Evolutionary conservation across 176 grass and related monocot species (phyloP), one percentile per base, ranked within the genome.

Genomic region (Hordeum marinum): DNA sequence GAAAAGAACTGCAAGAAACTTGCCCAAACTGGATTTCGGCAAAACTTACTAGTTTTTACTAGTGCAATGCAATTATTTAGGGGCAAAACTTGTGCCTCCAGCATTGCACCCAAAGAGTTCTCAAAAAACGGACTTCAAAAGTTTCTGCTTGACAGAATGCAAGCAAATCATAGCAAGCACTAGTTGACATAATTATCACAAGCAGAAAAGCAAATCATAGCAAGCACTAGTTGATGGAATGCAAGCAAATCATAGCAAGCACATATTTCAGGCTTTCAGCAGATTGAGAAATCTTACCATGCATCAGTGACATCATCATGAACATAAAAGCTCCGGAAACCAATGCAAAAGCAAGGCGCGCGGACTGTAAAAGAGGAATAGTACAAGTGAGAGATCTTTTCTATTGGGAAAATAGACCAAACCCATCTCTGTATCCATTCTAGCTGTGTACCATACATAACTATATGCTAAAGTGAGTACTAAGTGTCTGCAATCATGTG

Each of bases 281-380:
- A 73, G 46, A 63, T 21, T 48, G 32, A 88, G 37, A 78, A 71
- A 88, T 64, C 58, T 80, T 54, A 98, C 95, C 95, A 89, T 95
- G 85, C 81, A 72, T 81, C 73, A 98, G 80, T 37, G 95, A 95
- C 67, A 95, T 87, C 48, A 93, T 79, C 78, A 94, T 85, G 66
- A 95, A 93, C 25, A 95, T 64, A 90, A 98, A 24, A 78, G 87
- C 84, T 71, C 84, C 82, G 59, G 91, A 69, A 88, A 92, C 78
- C 79, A 98, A 43, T 63, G 76, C 77, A 48, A 93, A 95, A 82
- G 95, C 93, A 76, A 98, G 77, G 20, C 85, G 85, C 40, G 93
- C 93, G 24, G 95, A 95, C 95, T 98, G 87, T 12, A 89, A 86
- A 91, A 71, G 26, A 39, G 25, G 81, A 72, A 72, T 26, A 29